phyloP scores from a whole-genome alignment of 306 rosid species.

The Canavalia gladiata region DNA sequence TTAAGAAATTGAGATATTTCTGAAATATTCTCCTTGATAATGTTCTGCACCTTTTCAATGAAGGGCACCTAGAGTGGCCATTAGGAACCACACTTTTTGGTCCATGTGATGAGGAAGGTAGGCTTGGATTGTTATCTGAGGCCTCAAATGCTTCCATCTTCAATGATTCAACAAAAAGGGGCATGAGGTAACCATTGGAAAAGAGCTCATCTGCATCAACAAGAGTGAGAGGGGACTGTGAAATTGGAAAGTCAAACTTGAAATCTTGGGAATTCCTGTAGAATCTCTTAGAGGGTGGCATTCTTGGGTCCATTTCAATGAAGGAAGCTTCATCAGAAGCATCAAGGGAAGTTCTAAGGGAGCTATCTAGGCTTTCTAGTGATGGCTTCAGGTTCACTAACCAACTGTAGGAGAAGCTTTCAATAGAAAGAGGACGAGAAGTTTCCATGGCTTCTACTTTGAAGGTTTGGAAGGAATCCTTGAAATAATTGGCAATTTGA shows the following conservation, averaged over 20 bases:
- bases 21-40: slow-evolving; percentile 71
- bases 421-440: slow-evolving; percentile 87
- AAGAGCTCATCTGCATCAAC: slow-evolving; percentile 96
- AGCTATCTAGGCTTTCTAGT: slow-evolving; percentile 71
- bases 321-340: slow-evolving; percentile 85
- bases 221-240: slow-evolving; percentile 66
- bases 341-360: slow-evolving; percentile 73
- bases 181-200: slow-evolving; percentile 88
- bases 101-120: slow-evolving; percentile 53
- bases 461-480: slow-evolving; percentile 17
- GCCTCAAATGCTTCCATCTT: slow-evolving; percentile 64
- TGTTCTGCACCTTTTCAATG: slow-evolving; percentile 75
- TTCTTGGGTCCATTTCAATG: slow-evolving; percentile 99
- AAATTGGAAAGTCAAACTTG: slow-evolving; percentile 86
- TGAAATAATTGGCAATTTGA: slow-evolving; percentile 23
- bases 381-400: slow-evolving; percentile 90
- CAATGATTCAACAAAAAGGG: slow-evolving; percentile 78
- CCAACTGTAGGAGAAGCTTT: slow-evolving; percentile 97
- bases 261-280: slow-evolving; percentile 78
- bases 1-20: slow-evolving; percentile 79
- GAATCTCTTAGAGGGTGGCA: slow-evolving; percentile 92
- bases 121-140: slow-evolving; percentile 48
- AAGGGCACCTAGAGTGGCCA: slow-evolving; percentile 60
- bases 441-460: slow-evolving; percentile 74
- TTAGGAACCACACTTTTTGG: slow-evolving; percentile 50